phyloP scores from a whole-genome alignment of 805 yeast species.

The Starmerella scarabaei region DNA sequence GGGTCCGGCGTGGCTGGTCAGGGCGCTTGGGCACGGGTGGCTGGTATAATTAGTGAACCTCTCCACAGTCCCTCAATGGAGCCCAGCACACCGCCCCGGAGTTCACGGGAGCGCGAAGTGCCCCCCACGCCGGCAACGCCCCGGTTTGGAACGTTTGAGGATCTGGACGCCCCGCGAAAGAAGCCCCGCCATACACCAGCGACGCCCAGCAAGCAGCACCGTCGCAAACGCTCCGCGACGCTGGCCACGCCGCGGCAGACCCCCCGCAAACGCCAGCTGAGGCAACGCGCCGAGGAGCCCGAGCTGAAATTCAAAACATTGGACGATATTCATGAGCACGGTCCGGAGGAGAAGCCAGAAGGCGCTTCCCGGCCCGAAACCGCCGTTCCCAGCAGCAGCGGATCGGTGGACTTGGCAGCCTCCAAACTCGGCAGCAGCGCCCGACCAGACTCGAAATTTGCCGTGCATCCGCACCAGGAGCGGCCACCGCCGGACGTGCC shows the following conservation, averaged over 20 bases:
- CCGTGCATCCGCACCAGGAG: slow-evolving; percentile 17
- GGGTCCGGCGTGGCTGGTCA: neutral
- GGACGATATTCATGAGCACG: no score
- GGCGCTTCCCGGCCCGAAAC: neutral
- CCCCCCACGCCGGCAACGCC: slow-evolving; percentile 23
- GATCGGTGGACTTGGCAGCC: neutral
- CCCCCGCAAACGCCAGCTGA: slow-evolving; percentile 6
- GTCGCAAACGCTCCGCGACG: slow-evolving; percentile 4
- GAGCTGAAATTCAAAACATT: neutral
- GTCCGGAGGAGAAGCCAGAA: neutral
- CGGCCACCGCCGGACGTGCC: slow-evolving; percentile 21
- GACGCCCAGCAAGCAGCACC: slow-evolving; percentile 1
- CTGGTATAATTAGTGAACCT: neutral
- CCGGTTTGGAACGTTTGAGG: slow-evolving; percentile 21
- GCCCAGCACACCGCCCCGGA: slow-evolving; percentile 23
- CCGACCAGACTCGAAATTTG: no score
- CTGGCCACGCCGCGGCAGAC: slow-evolving; percentile 16
- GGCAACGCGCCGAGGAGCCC: neutral
- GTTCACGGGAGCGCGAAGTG: slow-evolving; percentile 10
- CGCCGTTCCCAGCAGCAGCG: neutral
- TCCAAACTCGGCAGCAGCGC: no score
- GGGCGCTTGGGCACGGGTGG: neutral
- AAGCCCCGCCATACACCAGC: neutral
- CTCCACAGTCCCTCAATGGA: neutral
- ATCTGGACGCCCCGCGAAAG: slow-evolving; percentile 11